Evolutionary conservation across 1,139 yeast genomes (phyloP), one percentile per base, ranked within the genome.

Genomic region (Geotrichum bryndzae): DNA sequence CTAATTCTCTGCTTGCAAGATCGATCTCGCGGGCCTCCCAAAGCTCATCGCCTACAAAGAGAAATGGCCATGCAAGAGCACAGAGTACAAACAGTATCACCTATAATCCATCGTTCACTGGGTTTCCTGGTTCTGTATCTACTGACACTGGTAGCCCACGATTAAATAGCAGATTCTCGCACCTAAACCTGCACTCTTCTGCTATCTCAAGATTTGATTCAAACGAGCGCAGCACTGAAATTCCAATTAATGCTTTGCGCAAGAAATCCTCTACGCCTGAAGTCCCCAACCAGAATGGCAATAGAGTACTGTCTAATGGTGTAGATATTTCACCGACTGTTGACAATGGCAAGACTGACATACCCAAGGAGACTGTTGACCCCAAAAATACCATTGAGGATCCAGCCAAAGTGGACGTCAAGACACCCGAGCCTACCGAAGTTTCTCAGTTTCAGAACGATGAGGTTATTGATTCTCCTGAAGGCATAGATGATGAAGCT

Each of bases 21-120:
- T 50, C 52, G 2, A 50, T 50, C 52, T 25, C 52, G 13, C 52
- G 33, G 52, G 52, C 52, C 4, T 25, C 29, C n/a, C 33, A 25
- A 10, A 50, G 33, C 33, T 27, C 56, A 13, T 57, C 60, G 3
- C 33, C 33, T 3, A 51, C 58, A 13, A 51, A 54, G 33, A 45
- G 35, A 13, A 60, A 60, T 25, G 62, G 62, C 5, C 62, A 60
- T 38, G 41, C 51, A 7, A 53, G 56, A 53, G 46, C 62, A 2
- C 62, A 60, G 46, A 56, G 59, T 29, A 53, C 57, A 25, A 56
- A 31, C 38, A 56, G 56, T 38, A 52, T 59, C 18, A 59, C 22
- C 22, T 54, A 54, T 51, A 46, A 38, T 15, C 13, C 27, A 1
- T 41, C 38, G 27, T n/a, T 18, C 11, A 22, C 10, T 18, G 53